Base-by-base conservation (phyloP, 2,329 filamentous ascomycete species). In the Clarireedia paspali region DNA sequence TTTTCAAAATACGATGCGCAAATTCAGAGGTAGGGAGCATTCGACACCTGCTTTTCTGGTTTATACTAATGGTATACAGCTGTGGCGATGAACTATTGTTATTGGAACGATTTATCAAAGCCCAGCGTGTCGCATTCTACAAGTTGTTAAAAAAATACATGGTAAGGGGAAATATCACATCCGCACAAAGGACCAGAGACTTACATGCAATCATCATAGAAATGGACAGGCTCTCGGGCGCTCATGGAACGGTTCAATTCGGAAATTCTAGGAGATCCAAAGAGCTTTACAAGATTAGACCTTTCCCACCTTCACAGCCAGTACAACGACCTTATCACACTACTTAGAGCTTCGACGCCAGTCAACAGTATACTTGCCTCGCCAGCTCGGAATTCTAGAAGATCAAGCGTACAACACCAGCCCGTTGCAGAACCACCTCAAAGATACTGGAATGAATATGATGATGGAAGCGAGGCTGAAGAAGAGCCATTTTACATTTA, bases 131-230 rank as follows among this genome's bases (percentile, higher is more conserved):
- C 4, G 89, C 87, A 4, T 91, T 95, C 64, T 81, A 82, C 55
- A 95, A 95, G 72, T 85, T 95, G 39, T 74, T 91, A 36, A 94
- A 92, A 70, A 95, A 95, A 68, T 92, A 94, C 72, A 80, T 77
- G 75, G 81, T 82, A 72, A n/a, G 72, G 51, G 12, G 30, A 24
- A 7, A 46, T 17, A 9, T 46, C 49, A 42, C 14, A 30, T 27
- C 3, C 50, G 26, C 10, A 14, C 30, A 34, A 34, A 34, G 30
- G 30, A 52, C 15, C n/a, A 30, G 44, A 14, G 26, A 42, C 38
- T 27, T 20, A 39, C 39, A 20, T 30, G 26, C 48, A 47, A 44
- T 51, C 47, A 38, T 75, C 4, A 34, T 4, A 86, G 78, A 91
- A 91, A 78, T 94, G 89, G 89, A 92, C 89, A 3, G 83, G 84